These are phyloP conservation scores for Penicillium atrosanguineum DNA, from an alignment of 495 filamentous ascomycete genomes.

Conservation along the genomic window DNA sequence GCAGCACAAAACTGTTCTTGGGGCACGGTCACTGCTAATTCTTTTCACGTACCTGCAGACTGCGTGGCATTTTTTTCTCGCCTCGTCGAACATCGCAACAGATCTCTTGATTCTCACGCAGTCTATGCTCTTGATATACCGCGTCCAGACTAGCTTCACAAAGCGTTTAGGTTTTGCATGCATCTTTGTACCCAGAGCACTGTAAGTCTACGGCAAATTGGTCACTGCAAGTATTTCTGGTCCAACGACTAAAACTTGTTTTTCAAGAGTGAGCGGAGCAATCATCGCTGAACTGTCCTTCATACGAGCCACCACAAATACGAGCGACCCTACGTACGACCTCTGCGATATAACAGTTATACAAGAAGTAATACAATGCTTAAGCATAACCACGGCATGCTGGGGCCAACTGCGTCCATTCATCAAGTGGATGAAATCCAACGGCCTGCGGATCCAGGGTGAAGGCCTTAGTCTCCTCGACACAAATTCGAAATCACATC, in stretches of 20 bases:
- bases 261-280: conserved; percentile 19
- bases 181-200: conserved; percentile 24
- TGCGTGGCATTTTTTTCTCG: conserved; percentile 25
- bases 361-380: conserved; percentile 17
- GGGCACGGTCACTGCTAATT: too few species aligned
- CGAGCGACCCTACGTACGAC: conserved; percentile 23
- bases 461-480: not conserved
- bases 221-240: too few species aligned
- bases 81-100: conserved; percentile 22
- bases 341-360: conserved; percentile 19
- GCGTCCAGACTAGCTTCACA: conserved; percentile 20
- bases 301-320: not conserved
- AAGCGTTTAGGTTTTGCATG: conserved; percentile 22
- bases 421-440: conserved; percentile 23
- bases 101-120: conserved; percentile 26
- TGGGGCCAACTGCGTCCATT: conserved; percentile 32
- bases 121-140: conserved; percentile 19
- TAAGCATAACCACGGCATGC: conserved; percentile 27
- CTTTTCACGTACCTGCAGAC: conserved; percentile 5
- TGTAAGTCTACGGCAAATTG: not conserved
- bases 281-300: conserved; percentile 16
- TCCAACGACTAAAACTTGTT: conserved; percentile 1
- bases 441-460: not conserved
- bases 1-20: not conserved
- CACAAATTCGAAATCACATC: conserved; percentile 9